Conservation (phyloP, 2,329 filamentous ascomycete genomes). For the Cyanodermella asteris region DNA sequence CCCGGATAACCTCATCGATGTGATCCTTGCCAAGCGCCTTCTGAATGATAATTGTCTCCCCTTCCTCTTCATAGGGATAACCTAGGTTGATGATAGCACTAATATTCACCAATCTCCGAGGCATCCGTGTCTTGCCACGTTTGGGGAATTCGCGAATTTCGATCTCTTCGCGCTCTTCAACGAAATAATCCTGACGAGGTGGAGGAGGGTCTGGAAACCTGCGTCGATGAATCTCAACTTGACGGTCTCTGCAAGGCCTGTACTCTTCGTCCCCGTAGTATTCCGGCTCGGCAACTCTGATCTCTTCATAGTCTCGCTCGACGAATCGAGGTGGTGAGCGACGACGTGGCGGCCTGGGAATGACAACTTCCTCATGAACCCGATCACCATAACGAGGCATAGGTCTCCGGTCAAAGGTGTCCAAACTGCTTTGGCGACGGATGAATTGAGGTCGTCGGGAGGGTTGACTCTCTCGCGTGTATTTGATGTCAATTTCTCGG, state of each 20-base stretch:
- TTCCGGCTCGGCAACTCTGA: slow-evolving; percentile 44
- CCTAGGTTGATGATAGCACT: slow-evolving; percentile 63
- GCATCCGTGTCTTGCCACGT: slow-evolving; percentile 79
- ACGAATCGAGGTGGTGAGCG: slow-evolving; percentile 34
- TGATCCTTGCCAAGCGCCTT: slow-evolving; percentile 74
- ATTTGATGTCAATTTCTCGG: slow-evolving; percentile 28
- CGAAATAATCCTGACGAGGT: slow-evolving; percentile 10
- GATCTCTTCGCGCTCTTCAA: slow-evolving; percentile 12
- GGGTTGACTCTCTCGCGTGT: slow-evolving; percentile 32
- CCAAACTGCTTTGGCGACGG: slow-evolving; percentile 68
- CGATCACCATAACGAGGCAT: slow-evolving; percentile 26
- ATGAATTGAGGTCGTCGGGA: slow-evolving; percentile 43
- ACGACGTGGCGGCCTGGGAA: slow-evolving; percentile 36
- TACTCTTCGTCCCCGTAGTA: slow-evolving; percentile 52
- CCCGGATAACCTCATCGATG: slow-evolving; percentile 69
- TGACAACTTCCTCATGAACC: slow-evolving; percentile 38
- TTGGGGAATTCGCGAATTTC: slow-evolving; percentile 40
- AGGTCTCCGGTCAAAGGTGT: slow-evolving; percentile 68
- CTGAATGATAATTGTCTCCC: slow-evolving; percentile 58
- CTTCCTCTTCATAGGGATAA: slow-evolving; percentile 78
- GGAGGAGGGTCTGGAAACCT: too few relatives aligned
- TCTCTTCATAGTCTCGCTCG: slow-evolving; percentile 41
- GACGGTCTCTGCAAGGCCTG: slow-evolving; percentile 41
- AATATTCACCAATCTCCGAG: slow-evolving; percentile 56
- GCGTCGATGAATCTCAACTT: too few relatives aligned